Evolutionary conservation across 768 basidiomycete species (phyloP).

Genomic region (Suillus americanus): DNA sequence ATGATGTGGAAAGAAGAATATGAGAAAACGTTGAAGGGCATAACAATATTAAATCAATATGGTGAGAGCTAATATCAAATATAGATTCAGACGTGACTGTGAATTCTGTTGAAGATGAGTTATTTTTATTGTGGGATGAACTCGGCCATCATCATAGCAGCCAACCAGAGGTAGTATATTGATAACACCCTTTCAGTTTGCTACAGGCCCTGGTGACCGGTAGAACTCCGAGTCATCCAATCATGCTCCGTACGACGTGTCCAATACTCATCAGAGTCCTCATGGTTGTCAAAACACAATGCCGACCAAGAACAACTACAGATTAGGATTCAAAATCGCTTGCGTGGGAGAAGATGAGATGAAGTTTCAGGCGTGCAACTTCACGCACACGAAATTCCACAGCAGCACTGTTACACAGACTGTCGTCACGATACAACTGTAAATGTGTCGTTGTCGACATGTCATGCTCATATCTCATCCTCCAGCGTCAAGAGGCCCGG

Average conservation of each 20-base stretch:
- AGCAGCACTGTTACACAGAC: too few species aligned
- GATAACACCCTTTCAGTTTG: not conserved
- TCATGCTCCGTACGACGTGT: not conserved
- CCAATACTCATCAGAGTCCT: not conserved
- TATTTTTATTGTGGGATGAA: conserved; percentile 3
- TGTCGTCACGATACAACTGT: too few species aligned
- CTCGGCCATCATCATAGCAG: not conserved
- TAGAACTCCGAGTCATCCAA: not conserved
- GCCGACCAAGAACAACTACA: not conserved
- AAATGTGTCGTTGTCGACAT: not conserved
- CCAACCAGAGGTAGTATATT: not conserved
- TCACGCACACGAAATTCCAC: not conserved
- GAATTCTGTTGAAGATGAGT: not conserved
- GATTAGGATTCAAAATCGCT: not conserved
- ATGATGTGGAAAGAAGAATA: not conserved
- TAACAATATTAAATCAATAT: not conserved
- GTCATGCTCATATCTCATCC: not conserved
- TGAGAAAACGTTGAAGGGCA: not conserved
- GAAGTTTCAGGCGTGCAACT: not conserved
- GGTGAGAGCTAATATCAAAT: not conserved
- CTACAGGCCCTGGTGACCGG: not conserved
- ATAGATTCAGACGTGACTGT: not conserved
- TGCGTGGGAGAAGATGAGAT: not conserved
- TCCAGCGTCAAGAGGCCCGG: not conserved
- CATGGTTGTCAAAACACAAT: not conserved